These are phyloP conservation scores for Microcyclosporella mali DNA, from an alignment of 2,329 filamentous ascomycete genomes.

Conservation along the genomic window DNA sequence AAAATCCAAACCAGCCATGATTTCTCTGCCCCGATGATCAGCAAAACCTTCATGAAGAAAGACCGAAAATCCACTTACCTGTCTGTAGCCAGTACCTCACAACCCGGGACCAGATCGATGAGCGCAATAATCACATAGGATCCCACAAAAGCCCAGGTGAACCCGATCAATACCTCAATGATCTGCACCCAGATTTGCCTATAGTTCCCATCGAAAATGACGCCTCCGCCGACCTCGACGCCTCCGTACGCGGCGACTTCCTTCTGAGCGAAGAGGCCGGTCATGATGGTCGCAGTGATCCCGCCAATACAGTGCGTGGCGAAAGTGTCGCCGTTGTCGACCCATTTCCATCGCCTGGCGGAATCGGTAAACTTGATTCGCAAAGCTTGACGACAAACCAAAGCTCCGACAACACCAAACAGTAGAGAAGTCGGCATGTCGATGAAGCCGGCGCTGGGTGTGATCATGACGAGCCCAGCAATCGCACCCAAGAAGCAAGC, in stretches of 20 bases:
- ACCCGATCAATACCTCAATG: slow-evolving; percentile 47
- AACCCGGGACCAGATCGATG: slow-evolving; percentile 48
- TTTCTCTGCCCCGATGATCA: slow-evolving; percentile 4
- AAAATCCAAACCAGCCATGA: slow-evolving; percentile 9
- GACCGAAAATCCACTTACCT: slow-evolving; percentile 37
- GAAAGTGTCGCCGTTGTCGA: slow-evolving; percentile 52
- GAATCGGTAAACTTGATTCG: slow-evolving; percentile 48
- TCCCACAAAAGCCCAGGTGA: slow-evolving; percentile 46
- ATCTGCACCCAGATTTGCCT: slow-evolving; percentile 47
- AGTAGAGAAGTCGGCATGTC: slow-evolving; percentile 45
- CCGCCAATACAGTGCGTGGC: slow-evolving; percentile 51
- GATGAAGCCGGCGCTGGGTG: slow-evolving; percentile 45
- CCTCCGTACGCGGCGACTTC: slow-evolving; percentile 50
- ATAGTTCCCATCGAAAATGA: slow-evolving; percentile 49
- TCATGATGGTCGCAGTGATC: slow-evolving; percentile 46
- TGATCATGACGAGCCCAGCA: slow-evolving; percentile 49
- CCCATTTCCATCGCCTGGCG: slow-evolving; percentile 45
- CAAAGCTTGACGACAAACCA: slow-evolving; percentile 47
- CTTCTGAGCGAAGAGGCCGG: slow-evolving; percentile 47
- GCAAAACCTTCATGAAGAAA: not conserved
- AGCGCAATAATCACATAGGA: slow-evolving; percentile 46
- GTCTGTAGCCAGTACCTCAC: slow-evolving; percentile 48
- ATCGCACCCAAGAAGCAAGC: slow-evolving; percentile 49
- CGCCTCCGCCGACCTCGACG: slow-evolving; percentile 44
- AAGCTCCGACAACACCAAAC: slow-evolving; percentile 44